Base-by-base conservation (phyloP, 2,329 filamentous ascomycete species). In the Colletotrichum endophyticum region DNA sequence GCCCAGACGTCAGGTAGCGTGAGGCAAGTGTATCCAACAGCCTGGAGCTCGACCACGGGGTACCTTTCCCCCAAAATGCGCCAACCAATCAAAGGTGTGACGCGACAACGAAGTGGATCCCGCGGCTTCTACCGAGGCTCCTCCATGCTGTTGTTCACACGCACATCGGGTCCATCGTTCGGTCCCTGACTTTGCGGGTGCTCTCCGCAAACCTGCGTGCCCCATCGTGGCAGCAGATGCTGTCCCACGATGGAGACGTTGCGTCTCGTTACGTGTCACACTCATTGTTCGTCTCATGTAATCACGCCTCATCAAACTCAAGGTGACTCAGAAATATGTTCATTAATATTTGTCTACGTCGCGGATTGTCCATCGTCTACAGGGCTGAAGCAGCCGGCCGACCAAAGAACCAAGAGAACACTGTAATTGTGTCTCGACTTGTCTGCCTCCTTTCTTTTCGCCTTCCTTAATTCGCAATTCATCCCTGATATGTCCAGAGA, bases 331-430 rank as follows among this genome's bases (percentile, higher is more conserved):
- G 30, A 62, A 82, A 70, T 74, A 74, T 84, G 78, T 83, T 84
- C 84, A 82, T 84, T 83, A 85, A 82, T 83, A 84, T 83, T 82
- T 84, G 81, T 84, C 80, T 84, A 85, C 83, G 82, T 80, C 75
- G 79, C 70, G 75, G 74, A 77, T 79, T 77, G 74, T 78, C 73
- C 74, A 70, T 74, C 72, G 61, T 78, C 77, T 76, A 78, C 68
- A 70, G 64, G 57, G 57, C 70, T 44, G 44, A 68, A 69, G 53
- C 70, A 73, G 73, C 73, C 64, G 27, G 59, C 73, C 53, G 53
- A 73, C 64, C 76, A 78, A 72, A 73, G 64, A 71, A 68, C 30
- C 59, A 66, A 49, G 72, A 77, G 72, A 73, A 57, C 70, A 66
- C 70, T 68, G 36, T 64, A 77, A 70, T 44, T 9, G 62, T 77